Evolutionary conservation across 208 protist genomes (phyloP).

Genomic region (Leishmania braziliensis): DNA sequence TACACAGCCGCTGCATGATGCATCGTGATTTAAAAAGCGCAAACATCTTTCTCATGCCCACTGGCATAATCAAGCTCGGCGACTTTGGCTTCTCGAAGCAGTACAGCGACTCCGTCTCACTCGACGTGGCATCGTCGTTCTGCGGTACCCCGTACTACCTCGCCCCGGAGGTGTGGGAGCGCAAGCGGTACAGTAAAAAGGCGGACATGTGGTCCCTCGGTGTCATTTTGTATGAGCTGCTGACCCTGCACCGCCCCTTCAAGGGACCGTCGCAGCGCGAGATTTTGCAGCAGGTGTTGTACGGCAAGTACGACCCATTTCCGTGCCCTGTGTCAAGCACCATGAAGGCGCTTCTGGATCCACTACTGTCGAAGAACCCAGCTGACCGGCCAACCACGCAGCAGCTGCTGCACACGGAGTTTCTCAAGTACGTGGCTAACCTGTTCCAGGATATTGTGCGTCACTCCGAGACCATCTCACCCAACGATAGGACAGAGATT

Average conservation of each 20-base stretch:
- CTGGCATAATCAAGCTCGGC: slow-evolving; percentile 89
- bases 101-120: slow-evolving; percentile 82
- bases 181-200: slow-evolving; percentile 94
- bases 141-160: slow-evolving; percentile 95
- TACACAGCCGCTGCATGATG: slow-evolving; percentile 88
- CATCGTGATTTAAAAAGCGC: slow-evolving; percentile 92
- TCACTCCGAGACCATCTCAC: slow-evolving; percentile 73
- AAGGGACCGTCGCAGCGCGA: slow-evolving; percentile 79
- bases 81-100: slow-evolving; percentile 90
- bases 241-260: slow-evolving; percentile 88
- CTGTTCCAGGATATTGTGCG: slow-evolving; percentile 88
- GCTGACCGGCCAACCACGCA: slow-evolving; percentile 64
- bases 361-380: slow-evolving; percentile 73
- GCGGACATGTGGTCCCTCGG: slow-evolving; percentile 94
- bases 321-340: slow-evolving; percentile 63
- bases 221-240: slow-evolving; percentile 87
- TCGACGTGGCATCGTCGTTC: slow-evolving; percentile 78
- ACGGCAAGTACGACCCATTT: slow-evolving; percentile 79
- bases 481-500: slow-evolving; percentile 68
- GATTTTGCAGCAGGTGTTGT: slow-evolving; percentile 86
- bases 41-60: slow-evolving; percentile 89
- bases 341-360: slow-evolving; percentile 74
- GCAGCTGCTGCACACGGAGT: slow-evolving; percentile 81
- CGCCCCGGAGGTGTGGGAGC: slow-evolving; percentile 92
- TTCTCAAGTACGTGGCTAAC: slow-evolving; percentile 91